These are phyloP conservation scores for Cryptococcus sp. DNA, from an alignment of 1,284 basidiomycete genomes.

Conservation along the genomic window DNA sequence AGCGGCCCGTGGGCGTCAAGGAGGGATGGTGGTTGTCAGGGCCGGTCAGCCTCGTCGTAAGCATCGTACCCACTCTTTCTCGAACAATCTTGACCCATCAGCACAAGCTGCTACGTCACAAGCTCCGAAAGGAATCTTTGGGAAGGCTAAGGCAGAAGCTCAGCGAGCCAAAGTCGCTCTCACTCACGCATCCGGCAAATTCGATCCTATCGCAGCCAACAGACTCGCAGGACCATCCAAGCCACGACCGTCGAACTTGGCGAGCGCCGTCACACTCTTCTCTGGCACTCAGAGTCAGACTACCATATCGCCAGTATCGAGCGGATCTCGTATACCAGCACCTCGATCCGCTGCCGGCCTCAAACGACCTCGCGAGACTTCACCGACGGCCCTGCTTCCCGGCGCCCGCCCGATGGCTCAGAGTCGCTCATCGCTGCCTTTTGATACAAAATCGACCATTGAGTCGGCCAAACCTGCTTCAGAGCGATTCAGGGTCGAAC, in stretches of 20 bases:
- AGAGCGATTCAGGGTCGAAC: slow-evolving; percentile 10
- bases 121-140: slow-evolving; percentile 15
- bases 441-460: background rate
- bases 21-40: slow-evolving; percentile 4
- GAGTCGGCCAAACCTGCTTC: background rate
- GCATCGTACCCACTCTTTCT: background rate
- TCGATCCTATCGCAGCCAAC: slow-evolving; percentile 3
- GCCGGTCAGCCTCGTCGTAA: background rate
- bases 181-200: slow-evolving; percentile 34
- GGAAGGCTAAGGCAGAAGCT: slow-evolving; percentile 34
- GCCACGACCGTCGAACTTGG: background rate
- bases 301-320: background rate
- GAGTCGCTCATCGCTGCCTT: slow-evolving; percentile 11
- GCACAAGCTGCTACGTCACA: background rate
- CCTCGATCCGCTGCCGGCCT: background rate
- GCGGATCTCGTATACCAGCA: no score
- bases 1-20: slow-evolving; percentile 3
- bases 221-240: background rate
- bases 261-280: background rate
- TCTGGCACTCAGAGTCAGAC: background rate
- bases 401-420: background rate
- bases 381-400: background rate
- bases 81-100: slow-evolving; percentile 3
- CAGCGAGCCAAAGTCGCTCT: slow-evolving; percentile 36
- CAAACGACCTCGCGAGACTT: background rate